Base-by-base conservation (phyloP, 768 basidiomycete genomes). In the Mycena vitilis region DNA sequence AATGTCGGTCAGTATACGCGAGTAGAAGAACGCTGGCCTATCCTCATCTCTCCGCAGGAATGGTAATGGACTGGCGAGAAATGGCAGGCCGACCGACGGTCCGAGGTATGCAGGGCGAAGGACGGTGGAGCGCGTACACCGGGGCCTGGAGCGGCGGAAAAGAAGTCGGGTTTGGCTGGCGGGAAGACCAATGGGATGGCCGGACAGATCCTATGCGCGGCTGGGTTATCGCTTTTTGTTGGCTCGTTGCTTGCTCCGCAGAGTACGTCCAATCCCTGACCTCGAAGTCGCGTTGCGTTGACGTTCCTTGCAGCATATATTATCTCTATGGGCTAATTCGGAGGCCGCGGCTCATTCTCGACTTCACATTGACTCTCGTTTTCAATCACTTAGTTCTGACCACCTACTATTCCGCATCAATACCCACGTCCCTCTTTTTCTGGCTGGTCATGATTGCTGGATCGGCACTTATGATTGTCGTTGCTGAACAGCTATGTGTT, bases 61-160 rank as follows among this genome's bases (percentile, higher is more conserved):
- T 95, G 91, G 83, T 99, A 44, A 95, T 99, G 91, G 96, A 99
- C 80, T 99, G 98, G 98, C 86, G 95, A 53, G 94, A 98, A 79
- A 91, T 99, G 89, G 93, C 96, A 1, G 93, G 95, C 5, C 81
- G 87, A 59, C 89, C 93, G 5, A 96, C 95, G 0, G 88, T 92
- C 23, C 87, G 86, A 63, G 87, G 87, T 34, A 78, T 89, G 63
- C 86, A 88, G 25, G 91, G 89, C 20, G 87, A 87, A 61, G 87
- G 88, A 49, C 81, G 86, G 52, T 94, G 91, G 91, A 82, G 80
- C 59, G 85, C 88, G 44, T 87, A 89, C 75, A 83, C 87, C 49
- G 90, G 92, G 73, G 91, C 89, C 7, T 95, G 95, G 93, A 90
- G 90, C 74, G 89, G 91, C 53, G 93, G 95, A 4, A 88, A 89